Percentiles rank a stretch among this genome's conserved stretches.
Conservation (phyloP, 148 eudicot genomes). For the Chenopodium album region DNA sequence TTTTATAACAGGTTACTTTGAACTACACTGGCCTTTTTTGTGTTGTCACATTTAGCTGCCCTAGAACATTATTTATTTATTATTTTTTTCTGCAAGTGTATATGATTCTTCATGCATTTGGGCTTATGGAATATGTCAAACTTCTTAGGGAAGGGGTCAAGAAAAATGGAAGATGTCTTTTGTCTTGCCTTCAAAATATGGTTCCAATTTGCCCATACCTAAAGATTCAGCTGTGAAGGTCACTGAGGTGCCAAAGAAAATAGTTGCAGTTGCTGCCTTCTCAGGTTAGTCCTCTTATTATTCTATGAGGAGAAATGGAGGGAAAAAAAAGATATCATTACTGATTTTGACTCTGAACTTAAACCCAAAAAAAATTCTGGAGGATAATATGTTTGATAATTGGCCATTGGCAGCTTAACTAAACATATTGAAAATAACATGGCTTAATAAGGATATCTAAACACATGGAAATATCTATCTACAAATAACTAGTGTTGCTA, state of each 20-base stretch:
- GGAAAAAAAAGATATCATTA: background rate
- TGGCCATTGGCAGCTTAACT: background rate
- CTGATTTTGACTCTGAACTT: background rate
- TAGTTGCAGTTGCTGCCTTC: constrained; percentile 75
- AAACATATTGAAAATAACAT: background rate
- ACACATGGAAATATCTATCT: background rate
- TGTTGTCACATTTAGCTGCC: background rate
- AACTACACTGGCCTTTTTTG: background rate
- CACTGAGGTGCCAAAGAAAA: constrained; percentile 73
- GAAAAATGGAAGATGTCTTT: constrained; percentile 93
- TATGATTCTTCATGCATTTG: background rate
- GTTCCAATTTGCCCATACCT: constrained; percentile 79
- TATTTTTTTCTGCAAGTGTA: background rate
- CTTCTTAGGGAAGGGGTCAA: constrained; percentile 43
- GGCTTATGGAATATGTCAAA: background rate
- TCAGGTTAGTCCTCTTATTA: constrained; percentile 54
- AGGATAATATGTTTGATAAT: background rate
- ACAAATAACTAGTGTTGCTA: background rate
- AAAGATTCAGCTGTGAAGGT: constrained; percentile 83
- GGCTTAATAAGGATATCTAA: background rate
- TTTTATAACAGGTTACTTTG: background rate
- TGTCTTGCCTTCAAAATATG: constrained; percentile 92
- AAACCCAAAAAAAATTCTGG: too few relatives aligned
- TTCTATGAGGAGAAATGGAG: background rate
- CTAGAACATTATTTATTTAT: background rate